phyloP scores from a whole-genome alignment of 495 filamentous ascomycete species.

The Penicillium steckii region DNA sequence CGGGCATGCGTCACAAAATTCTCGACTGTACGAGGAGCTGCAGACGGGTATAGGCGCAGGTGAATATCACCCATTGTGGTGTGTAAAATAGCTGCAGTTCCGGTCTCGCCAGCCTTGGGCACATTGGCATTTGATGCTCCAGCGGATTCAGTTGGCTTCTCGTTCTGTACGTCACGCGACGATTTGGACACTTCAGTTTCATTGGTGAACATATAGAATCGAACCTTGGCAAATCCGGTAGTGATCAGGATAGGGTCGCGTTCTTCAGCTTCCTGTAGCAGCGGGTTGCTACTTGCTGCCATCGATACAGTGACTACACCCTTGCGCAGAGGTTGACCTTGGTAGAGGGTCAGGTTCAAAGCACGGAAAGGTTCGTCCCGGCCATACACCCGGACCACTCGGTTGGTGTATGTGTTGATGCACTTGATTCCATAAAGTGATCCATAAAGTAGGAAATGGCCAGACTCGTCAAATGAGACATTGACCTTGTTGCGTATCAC shows the following conservation, averaged over 20 bases:
- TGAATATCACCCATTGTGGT: slow-evolving; percentile 95
- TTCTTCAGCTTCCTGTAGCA: slow-evolving; percentile 88
- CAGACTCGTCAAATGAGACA: slow-evolving; percentile 92
- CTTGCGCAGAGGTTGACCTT: slow-evolving; percentile 92
- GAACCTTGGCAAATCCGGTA: slow-evolving; percentile 82
- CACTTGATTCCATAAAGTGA: slow-evolving; percentile 90
- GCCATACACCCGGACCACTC: slow-evolving; percentile 82
- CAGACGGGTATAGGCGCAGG: slow-evolving; percentile 87
- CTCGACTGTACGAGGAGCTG: slow-evolving; percentile 94
- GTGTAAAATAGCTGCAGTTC: slow-evolving; percentile 80
- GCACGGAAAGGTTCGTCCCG: slow-evolving; percentile 85
- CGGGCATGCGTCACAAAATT: slow-evolving; percentile 94
- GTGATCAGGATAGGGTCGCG: slow-evolving; percentile 86
- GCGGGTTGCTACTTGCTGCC: slow-evolving; percentile 90
- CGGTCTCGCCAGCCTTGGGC: slow-evolving; percentile 66
- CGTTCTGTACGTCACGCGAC: slow-evolving; percentile 89
- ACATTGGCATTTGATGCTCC: slow-evolving; percentile 39
- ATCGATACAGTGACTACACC: slow-evolving; percentile 92
- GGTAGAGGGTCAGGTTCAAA: slow-evolving; percentile 83
- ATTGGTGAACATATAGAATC: slow-evolving; percentile 98
- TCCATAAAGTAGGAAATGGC: slow-evolving; percentile 92
- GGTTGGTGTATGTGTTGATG: slow-evolving; percentile 91
- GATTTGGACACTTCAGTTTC: slow-evolving; percentile 80
- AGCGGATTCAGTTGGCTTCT: slow-evolving; percentile 64
- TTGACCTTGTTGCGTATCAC: slow-evolving; percentile 70